These are phyloP conservation scores for Malus orientalis DNA, from an alignment of 306 rosid genomes.

Conservation along the genomic window DNA sequence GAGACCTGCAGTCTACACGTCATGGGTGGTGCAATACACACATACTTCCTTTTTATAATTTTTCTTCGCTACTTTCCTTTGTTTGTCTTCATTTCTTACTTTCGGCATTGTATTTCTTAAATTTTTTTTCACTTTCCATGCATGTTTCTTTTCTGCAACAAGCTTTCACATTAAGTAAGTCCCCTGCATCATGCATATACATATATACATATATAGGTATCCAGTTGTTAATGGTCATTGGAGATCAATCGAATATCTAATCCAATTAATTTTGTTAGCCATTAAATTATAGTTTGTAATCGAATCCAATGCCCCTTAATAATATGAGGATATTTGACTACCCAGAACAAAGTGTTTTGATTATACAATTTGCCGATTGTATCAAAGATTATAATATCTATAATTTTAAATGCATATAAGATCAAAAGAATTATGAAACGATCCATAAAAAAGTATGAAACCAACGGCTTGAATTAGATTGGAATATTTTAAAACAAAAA, in stretches of 20 bases:
- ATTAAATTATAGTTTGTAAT: too few relatives aligned
- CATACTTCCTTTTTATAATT: not conserved
- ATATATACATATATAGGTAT: too few relatives aligned
- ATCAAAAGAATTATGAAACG: not conserved
- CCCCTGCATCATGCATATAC: not conserved
- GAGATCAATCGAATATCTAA: too few relatives aligned
- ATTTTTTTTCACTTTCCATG: not conserved
- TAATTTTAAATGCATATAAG: not conserved
- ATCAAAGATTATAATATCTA: not conserved
- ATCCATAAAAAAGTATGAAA: not conserved
- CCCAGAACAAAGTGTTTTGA: too few relatives aligned
- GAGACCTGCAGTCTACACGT: not conserved
- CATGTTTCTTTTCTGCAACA: not conserved
- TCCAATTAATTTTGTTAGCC: too few relatives aligned
- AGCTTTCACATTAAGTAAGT: not conserved
- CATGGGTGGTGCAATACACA: not conserved
- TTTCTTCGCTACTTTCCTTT: not conserved
- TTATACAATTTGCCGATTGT: too few relatives aligned
- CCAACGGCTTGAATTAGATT: not conserved
- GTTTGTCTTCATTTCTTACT: not conserved
- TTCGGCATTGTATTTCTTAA: not conserved
- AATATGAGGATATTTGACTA: too few relatives aligned
- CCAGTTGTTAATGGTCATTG: not conserved
- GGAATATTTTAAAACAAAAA: not conserved
- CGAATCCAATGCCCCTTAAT: too few relatives aligned